Base-by-base conservation (phyloP, 805 yeast genomes). In the Pichia occidentalis region DNA sequence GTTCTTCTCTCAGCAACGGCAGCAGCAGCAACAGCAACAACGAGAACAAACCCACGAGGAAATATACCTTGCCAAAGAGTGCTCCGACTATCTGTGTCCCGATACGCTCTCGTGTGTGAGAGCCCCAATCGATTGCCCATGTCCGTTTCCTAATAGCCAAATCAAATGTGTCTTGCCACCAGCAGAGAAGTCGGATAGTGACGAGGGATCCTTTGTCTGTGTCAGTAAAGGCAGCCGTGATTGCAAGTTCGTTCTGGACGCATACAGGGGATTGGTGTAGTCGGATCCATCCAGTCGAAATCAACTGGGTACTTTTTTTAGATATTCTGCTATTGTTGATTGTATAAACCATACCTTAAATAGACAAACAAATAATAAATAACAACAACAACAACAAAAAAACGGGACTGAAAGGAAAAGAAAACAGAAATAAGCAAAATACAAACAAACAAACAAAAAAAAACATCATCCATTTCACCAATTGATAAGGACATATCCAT, bases 91-190 rank as follows among this genome's bases (percentile, higher is more conserved):
- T 56, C 60, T 90, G 24, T 92, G 98, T 55, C 85, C 85, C 4
- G 95, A 80, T 48, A 85, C 97, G 0, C 65, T 78, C 28, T 67
- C 67, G 8, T 92, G 98, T 63, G 98, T 85, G 0, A 67, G 69
- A 2, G 51, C 60, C 1, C 75, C 85, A 0, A 48, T 68, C 7
- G 83, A 80, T 36, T 92, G 98, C 57, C 95, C 97, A 2, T 92
- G 98, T 57, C 86, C 85, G 3, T 90, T 76, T 54, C 92, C 95
- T 1, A 75, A 77, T 42, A 79, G 94, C 1, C 95, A 90, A 56
- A 52, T 84, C 44, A 82, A 85, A 52, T 92, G 98, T 59, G 55
- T 71, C 2, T 63, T 85, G 28, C 95, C 96, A 0, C 37, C 27
- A 17, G 27, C 24, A 2, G 24, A 20, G 4, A 16, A 16, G 8